Evolutionary conservation across 257 asterid genomes (phyloP), one percentile per base, ranked within the genome.

Genomic region (Nicotiana tomentosiformis): DNA sequence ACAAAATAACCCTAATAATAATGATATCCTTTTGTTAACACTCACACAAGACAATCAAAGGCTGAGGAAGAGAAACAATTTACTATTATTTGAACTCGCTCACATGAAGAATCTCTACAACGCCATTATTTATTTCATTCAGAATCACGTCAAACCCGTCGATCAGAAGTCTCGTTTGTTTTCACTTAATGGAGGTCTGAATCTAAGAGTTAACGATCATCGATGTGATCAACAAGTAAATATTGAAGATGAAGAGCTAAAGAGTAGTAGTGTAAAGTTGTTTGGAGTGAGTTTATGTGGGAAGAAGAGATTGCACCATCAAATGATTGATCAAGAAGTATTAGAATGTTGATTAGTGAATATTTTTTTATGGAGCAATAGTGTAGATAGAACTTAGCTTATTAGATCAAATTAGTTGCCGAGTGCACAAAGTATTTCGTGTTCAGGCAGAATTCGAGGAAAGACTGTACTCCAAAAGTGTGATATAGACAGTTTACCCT

Each of bases 51-150:
- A 96, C 37, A 96, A 96, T 68, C 95, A 94, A 66, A 84, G 99
- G 89, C 93, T 96, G 0, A 84, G 97, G 18, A 84, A 97, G 18
- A 96, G 88, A 88, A 96, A 96, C 93, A 93, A 37, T 33, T 89
- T 94, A 92, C 91, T 96, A 0, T 84, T 93, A 85, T 93, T 97
- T 7, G 97, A 96, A 82, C 69, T 94, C 46, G 87, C 97, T 23
- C 98, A 92, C 91, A 94, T 94, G 99, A 90, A 93, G 87, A 96
- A 90, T 56, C 89, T 93, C 2, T 96, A 94, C 87, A 91, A 90
- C 68, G 98, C 91, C 53, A 93, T 95, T 10, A 93, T 93, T 3
- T 93, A 93, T 89, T 95, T 95, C 72, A 98, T 95, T 33, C 97
- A 95, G 81, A 95, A 95, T 85, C 98, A 95, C 78, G 95, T 92